Evolutionary conservation across 768 basidiomycete genomes (phyloP), one percentile per base, ranked within the genome.

Genomic region (Holtermanniella nyarrowii): DNA sequence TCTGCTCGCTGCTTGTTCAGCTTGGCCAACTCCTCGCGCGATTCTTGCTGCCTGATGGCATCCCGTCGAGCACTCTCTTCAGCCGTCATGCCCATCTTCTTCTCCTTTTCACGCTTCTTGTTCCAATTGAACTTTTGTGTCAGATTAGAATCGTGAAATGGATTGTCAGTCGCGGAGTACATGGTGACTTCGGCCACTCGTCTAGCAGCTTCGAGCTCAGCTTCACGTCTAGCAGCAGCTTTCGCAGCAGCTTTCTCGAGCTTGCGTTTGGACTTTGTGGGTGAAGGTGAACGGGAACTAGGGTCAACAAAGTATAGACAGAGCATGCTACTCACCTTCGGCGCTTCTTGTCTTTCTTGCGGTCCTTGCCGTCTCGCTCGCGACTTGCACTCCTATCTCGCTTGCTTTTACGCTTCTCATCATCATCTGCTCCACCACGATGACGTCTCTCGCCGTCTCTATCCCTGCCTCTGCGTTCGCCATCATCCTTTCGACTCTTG

Each of bases 61-160:
- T 99, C 95, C 60, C 80, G 79, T 57, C 77, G 77, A 55, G 85
- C 83, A 1, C 85, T 77, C 64, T 99, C 95, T 0, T 82, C 82
- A 0, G 82, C 63, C 0, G 82, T 79, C 45, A 97, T 64, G 1
- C 95, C 95, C 54, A 81, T 74, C 73, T 93, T 96, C 63, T 81
- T 79, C 70, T 99, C 95, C 75, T 89, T 88, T 71, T 99, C 95
- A 23, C 82, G 80, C 76, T 99, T 99, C 78, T 99, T 99, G 74
- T 90, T 87, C 95, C 95, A 99, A 52, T 86, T 82, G 72, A 99
- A 99, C 69, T 91, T 88, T 67, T 96, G 88, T 20, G 83, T 85
- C 26, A 97, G 83, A 71, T 97, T 96, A 56, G 88, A 83, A 62
- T 97, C 95, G 73, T 95, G 88, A 76, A 97, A 99, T 0, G 95